Conservation (phyloP, 176 grass and related monocot genomes). For the Zea mays region DNA sequence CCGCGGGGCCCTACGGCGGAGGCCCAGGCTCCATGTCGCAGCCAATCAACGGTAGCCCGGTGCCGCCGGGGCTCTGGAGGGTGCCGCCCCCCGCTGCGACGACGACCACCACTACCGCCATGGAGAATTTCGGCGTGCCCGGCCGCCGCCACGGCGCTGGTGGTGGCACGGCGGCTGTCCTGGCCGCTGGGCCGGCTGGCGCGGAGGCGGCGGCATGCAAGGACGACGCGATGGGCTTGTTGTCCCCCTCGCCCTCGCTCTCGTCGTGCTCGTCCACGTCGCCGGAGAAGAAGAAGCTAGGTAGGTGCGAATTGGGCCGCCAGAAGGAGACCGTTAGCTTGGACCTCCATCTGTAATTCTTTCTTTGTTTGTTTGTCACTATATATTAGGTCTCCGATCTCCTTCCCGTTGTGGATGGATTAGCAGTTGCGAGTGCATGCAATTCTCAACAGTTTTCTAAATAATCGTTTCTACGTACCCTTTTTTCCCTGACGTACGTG, state of each 20-base stretch:
- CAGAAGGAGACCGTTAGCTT: constrained; percentile 77
- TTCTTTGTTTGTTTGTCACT: constrained; percentile 27
- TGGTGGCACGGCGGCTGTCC: not conserved
- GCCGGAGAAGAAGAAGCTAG: constrained; percentile 56
- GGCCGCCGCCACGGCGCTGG: constrained; percentile 1
- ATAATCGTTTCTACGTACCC: constrained; percentile 42
- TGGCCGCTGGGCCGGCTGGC: constrained; percentile 21
- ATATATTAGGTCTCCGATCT: not conserved
- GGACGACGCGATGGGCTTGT: constrained; percentile 52
- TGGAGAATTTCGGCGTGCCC: constrained; percentile 40
- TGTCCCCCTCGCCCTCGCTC: constrained; percentile 46
- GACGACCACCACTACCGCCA: not conserved
- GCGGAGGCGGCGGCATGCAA: constrained; percentile 19
- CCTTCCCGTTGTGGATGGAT: not conserved
- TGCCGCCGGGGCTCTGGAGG: constrained; percentile 56
- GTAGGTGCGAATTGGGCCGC: constrained; percentile 58
- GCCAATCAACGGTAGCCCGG: constrained; percentile 73
- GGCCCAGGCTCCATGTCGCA: constrained; percentile 56
- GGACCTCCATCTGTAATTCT: constrained; percentile 88
- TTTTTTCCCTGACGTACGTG: constrained; percentile 29
- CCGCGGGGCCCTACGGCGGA: constrained; percentile 29
- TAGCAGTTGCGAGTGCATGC: constrained; percentile 42
- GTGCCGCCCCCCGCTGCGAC: constrained; percentile 32
- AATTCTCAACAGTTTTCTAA: constrained; percentile 54
- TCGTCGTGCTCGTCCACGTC: constrained; percentile 70